Evolutionary conservation across 2,329 filamentous ascomycete species (phyloP).

Genomic region (Myriosclerotinia curreyana): DNA sequence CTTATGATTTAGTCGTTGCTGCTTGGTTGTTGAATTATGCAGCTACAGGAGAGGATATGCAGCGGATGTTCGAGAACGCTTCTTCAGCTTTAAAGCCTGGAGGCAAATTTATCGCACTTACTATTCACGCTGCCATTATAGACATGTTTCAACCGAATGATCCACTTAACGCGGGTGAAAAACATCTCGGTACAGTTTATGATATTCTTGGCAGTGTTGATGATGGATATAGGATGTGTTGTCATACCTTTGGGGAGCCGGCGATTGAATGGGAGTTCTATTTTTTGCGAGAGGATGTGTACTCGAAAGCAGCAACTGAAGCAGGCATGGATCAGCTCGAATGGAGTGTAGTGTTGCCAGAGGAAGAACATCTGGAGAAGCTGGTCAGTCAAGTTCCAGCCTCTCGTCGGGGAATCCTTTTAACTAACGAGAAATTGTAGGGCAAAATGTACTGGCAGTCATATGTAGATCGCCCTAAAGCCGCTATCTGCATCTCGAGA

Average conservation of each 20-base stretch:
- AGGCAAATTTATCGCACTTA: neutral
- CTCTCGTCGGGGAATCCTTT: neutral
- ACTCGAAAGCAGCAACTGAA: slow-evolving; percentile 4
- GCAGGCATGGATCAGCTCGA: slow-evolving; percentile 8
- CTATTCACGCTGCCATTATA: slow-evolving; percentile 2
- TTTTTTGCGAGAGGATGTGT: slow-evolving; percentile 6
- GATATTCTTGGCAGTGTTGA: neutral
- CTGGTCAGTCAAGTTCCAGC: neutral
- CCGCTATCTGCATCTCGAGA: slow-evolving; percentile 10
- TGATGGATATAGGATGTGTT: neutral
- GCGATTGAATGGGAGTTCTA: slow-evolving; percentile 3
- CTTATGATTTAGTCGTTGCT: slow-evolving; percentile 3
- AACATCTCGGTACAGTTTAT: neutral
- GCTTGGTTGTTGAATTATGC: slow-evolving; percentile 12
- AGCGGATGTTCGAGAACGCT: slow-evolving; percentile 4
- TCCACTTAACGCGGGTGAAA: neutral
- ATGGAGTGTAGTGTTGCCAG: slow-evolving; percentile 4
- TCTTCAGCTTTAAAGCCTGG: neutral
- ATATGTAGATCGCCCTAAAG: slow-evolving; percentile 11
- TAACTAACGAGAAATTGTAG: neutral
- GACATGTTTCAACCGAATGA: slow-evolving; percentile 1
- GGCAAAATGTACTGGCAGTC: neutral
- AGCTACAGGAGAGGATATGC: neutral
- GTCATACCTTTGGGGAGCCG: neutral
- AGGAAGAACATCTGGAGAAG: neutral